Base-by-base conservation (phyloP, 176 grass and related monocot species). In the Oropetium thomaeum region DNA sequence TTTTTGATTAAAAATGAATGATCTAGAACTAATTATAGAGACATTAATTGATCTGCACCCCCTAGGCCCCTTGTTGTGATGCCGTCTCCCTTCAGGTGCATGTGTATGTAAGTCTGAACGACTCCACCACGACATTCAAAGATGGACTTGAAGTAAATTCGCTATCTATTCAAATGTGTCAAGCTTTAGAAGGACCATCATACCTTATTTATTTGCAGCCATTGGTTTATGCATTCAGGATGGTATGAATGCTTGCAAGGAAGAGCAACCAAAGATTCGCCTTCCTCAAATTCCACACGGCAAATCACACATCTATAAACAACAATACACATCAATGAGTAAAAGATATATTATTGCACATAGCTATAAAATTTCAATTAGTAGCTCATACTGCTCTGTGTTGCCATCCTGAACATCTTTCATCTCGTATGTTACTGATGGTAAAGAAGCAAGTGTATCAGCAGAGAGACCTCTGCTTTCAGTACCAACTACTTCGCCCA, bases 161-260 rank as follows among this genome's bases (percentile, higher is more conserved):
- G 67, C n/a, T 39, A 63, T 35, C 27, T 74, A 52, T 62, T 29
- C 7, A 55, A 65, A 30, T 58, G n/a, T 53, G 34, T 51, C 23
- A 30, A 61, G 9, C 11, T 15, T 58, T 34, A 19, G 59, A 83
- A 75, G 57, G 35, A 44, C 12, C 13, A 43, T 29, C 59, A 33
- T 85, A 99, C 96, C 96, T 96, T 99, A 82, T 99, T 99, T 87
- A 99, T 95, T 83, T 99, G 86, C 71, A 99, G 89, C 96, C 92
- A 99, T 70, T 96, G 90, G 70, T 92, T 96, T 76, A 99, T 96
- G 82, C 96, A 99, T 54, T 95, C 92, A 25, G 84, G 73, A 77
- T 96, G 92, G 77, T 99, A 99, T 27, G 84, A 86, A 66, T 99
- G 96, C 34, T 95, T 95, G 89, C 96, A 99, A 41, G 92, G 82